Conservation (phyloP, 192 early-diverging fungal genomes). For the Backusella psychrophila region DNA sequence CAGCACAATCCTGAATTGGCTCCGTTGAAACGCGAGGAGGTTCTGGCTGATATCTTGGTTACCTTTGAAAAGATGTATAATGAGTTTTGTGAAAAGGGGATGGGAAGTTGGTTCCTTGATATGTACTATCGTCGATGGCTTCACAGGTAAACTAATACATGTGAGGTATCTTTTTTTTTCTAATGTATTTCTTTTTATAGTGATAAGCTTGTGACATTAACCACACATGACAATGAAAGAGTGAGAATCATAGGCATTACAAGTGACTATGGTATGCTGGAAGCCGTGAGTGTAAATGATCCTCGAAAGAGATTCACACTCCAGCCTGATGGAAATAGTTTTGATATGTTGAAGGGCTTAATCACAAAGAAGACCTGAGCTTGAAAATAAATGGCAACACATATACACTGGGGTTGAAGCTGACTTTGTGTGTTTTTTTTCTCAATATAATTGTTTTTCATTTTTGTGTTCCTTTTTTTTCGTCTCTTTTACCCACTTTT, state of each 20-base stretch:
- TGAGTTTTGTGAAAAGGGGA: constrained; percentile 57
- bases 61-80: constrained; percentile 77
- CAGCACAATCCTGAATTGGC: constrained; percentile 53
- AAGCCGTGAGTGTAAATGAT: constrained; percentile 60
- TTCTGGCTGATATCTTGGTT: constrained; percentile 63
- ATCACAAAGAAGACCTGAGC: constrained; percentile 52
- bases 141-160: constrained; percentile 56
- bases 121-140: constrained; percentile 88
- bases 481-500: not conserved
- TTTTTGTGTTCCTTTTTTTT: not conserved
- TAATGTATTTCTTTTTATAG: constrained; percentile 25
- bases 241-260: constrained; percentile 80
- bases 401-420: not conserved
- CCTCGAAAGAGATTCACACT: constrained; percentile 59
- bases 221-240: constrained; percentile 51
- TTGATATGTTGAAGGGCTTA: constrained; percentile 95
- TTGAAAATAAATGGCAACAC: not conserved
- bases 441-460: not conserved
- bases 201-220: constrained; percentile 64
- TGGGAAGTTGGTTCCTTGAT: constrained; percentile 63
- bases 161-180: not conserved
- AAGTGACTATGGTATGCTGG: constrained; percentile 67
- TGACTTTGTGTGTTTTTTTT: not conserved
- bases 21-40: constrained; percentile 63
- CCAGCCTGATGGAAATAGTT: constrained; percentile 96